A percentile compares a stretch with the other conserved stretches of the same genome.
phyloP scores from a whole-genome alignment of 164 flowering plant genomes.

The Vitis rupestris region DNA sequence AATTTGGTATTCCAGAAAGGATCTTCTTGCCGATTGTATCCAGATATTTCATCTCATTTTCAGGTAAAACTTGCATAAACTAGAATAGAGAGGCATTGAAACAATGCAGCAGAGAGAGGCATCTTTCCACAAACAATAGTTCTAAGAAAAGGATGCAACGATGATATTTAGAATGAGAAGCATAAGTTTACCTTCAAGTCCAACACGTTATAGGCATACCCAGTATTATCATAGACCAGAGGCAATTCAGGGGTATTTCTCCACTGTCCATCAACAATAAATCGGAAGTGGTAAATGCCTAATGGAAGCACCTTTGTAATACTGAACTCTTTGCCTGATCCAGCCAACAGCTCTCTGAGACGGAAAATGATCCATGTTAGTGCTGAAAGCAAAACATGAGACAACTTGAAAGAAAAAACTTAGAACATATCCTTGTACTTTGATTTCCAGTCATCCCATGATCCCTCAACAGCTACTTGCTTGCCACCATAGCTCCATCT shows the following conservation, averaged over 20 bases:
- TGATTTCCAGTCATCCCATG: conserved; percentile 84
- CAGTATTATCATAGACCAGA: conserved; percentile 26
- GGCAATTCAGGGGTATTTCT: conserved; percentile 33
- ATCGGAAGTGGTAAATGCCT: conserved; percentile 45
- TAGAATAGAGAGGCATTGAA: not conserved
- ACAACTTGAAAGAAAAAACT: not conserved
- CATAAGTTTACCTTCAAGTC: conserved; percentile 37
- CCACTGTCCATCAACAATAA: conserved; percentile 42
- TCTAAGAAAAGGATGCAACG: too few species aligned
- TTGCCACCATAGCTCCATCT: conserved; percentile 73
- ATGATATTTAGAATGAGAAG: too few species aligned
- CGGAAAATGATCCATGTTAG: not conserved
- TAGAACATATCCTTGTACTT: conserved; percentile 30
- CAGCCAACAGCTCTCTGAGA: conserved; percentile 35
- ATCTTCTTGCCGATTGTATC: too few species aligned
- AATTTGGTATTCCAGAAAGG: too few species aligned
- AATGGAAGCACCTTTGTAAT: conserved; percentile 35
- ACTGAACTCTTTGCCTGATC: conserved; percentile 31
- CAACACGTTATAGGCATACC: conserved; percentile 36
- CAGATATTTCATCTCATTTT: too few species aligned
- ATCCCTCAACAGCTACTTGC: conserved; percentile 72
- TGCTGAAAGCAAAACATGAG: not conserved
- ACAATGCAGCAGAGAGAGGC: not conserved
- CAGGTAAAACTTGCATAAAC: too few species aligned
- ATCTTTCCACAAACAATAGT: too few species aligned